A percentile compares a stretch with the other conserved stretches of the same genome.
Conservation (phyloP, 2,329 filamentous ascomycete species). For the Colletotrichum sublineola region DNA sequence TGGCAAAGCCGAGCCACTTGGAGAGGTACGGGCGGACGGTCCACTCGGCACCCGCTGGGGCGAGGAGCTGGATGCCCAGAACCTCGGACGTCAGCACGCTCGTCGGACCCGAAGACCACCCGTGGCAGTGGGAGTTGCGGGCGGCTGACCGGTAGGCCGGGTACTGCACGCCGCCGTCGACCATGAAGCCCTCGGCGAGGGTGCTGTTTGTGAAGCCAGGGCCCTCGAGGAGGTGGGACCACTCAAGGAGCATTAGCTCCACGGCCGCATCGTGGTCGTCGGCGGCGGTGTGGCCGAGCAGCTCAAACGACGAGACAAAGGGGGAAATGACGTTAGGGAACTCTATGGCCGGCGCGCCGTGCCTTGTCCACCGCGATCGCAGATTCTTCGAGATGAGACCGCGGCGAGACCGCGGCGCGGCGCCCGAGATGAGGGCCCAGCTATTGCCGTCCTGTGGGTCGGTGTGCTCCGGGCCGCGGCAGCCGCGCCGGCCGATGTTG, state of each 20-base stretch:
- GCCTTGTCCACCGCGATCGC: conserved; percentile 56
- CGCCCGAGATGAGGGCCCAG: conserved; percentile 56
- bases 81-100: conserved; percentile 48
- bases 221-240: conserved; percentile 56
- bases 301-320: conserved; percentile 52
- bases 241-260: conserved; percentile 56
- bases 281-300: conserved; percentile 54
- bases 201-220: conserved; percentile 58
- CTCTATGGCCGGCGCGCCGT: conserved; percentile 61
- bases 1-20: conserved; percentile 51
- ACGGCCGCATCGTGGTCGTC: conserved; percentile 54
- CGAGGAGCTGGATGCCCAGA: conserved; percentile 48
- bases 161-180: conserved; percentile 53
- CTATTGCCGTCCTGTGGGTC: conserved; percentile 65
- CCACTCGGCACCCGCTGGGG: conserved; percentile 47
- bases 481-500: conserved; percentile 54
- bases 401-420: conserved; percentile 43
- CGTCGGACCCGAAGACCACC: conserved; percentile 54
- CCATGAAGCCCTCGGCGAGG: conserved; percentile 57
- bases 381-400: conserved; percentile 53
- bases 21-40: conserved; percentile 48
- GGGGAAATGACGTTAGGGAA: conserved; percentile 53
- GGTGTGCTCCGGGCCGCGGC: conserved; percentile 54
- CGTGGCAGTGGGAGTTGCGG: conserved; percentile 53
- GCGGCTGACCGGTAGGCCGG: conserved; percentile 49